A percentile compares a stretch with the other conserved stretches of the same genome.
Conservation (phyloP, 495 filamentous ascomycete genomes). For the Penicillium arizonense region DNA sequence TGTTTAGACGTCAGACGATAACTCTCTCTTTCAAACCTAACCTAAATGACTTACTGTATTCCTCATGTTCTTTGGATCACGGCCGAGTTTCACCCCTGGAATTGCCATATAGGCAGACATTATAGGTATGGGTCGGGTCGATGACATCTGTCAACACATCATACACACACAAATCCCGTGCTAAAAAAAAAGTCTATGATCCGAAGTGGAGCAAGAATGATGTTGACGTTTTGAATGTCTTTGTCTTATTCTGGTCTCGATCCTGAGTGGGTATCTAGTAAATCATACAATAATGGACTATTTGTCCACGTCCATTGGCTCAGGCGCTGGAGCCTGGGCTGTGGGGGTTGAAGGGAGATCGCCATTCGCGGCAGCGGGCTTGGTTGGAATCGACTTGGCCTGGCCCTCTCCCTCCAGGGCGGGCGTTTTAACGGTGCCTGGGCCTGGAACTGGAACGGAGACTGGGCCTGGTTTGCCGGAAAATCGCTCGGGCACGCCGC, state of each 20-base stretch:
- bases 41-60: too few relatives aligned
- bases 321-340: slow-evolving; percentile 5
- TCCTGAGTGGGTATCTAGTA: slow-evolving; percentile 10
- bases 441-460: background rate
- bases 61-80: too few relatives aligned
- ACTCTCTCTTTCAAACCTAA: too few relatives aligned
- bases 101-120: background rate
- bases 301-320: slow-evolving; percentile 20
- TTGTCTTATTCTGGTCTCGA: background rate
- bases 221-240: slow-evolving; percentile 2
- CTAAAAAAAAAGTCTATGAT: slow-evolving; percentile 7
- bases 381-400: slow-evolving; percentile 3
- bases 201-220: slow-evolving; percentile 10
- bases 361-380: background rate
- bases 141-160: slow-evolving; percentile 7
- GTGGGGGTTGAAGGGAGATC: slow-evolving; percentile 2
- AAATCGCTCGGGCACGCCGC: slow-evolving; percentile 69
- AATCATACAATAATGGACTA: slow-evolving; percentile 10
- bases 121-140: background rate
- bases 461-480: slow-evolving; percentile 25
- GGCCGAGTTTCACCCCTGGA: background rate
- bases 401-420: background rate
- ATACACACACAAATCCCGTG: background rate
- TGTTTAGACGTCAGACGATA: too few relatives aligned
- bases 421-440: background rate